Percentiles rank a stretch among this genome's conserved stretches.
Conservation (phyloP, 2,329 filamentous ascomycete species). For the Aaosphaeria arxii region DNA sequence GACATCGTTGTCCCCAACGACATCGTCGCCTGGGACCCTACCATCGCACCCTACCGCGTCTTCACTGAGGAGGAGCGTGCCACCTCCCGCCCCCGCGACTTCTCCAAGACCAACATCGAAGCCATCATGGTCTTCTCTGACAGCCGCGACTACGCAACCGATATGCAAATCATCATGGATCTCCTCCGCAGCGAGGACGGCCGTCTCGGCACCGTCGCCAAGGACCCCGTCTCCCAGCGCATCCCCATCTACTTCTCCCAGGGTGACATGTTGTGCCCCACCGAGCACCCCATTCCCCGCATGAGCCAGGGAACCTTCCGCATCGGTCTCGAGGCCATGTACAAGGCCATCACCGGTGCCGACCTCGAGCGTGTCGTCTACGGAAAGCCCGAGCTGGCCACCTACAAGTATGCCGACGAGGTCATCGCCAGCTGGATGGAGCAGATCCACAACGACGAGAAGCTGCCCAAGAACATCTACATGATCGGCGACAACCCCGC, state of each 20-base stretch:
- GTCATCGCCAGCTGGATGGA: conserved; percentile 74
- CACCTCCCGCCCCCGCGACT: conserved; percentile 67
- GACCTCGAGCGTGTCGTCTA: conserved; percentile 75
- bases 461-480: conserved; percentile 67
- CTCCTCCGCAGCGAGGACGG: conserved; percentile 67
- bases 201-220: conserved; percentile 61
- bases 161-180: conserved; percentile 75
- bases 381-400: conserved; percentile 71
- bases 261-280: conserved; percentile 62
- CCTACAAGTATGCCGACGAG: conserved; percentile 77
- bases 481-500: conserved; percentile 76
- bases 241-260: conserved; percentile 75
- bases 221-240: conserved; percentile 62
- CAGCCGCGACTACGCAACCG: conserved; percentile 70
- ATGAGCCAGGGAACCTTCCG: conserved; percentile 76
- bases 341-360: conserved; percentile 65
- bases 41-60: conserved; percentile 65
- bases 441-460: conserved; percentile 69
- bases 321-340: conserved; percentile 71
- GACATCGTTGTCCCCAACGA: conserved; percentile 72
- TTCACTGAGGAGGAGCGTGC: conserved; percentile 67
- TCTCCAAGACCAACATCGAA: conserved; percentile 68
- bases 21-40: conserved; percentile 66
- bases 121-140: conserved; percentile 75
- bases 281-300: conserved; percentile 58